Evolutionary conservation across 1,284 basidiomycete genomes (phyloP).

Genomic region (Sporisorium scitamineum): DNA sequence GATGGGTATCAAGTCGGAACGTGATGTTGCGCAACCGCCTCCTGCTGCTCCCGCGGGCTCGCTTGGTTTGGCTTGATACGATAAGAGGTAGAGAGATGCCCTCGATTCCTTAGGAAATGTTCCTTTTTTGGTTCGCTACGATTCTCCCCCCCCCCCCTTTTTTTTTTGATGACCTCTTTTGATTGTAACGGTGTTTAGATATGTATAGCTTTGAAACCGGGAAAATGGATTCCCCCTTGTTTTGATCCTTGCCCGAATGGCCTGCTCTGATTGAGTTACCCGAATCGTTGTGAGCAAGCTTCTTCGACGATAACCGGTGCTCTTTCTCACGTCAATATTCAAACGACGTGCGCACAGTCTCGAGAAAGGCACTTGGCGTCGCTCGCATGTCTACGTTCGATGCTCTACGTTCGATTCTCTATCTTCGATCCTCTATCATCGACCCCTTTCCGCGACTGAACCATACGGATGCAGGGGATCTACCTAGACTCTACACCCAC

Average conservation of each 20-base stretch:
- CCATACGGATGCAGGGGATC: too few relatives aligned
- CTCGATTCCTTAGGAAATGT: too few relatives aligned
- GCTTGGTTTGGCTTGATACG: conserved; percentile 42
- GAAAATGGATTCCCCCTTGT: conserved; percentile 21
- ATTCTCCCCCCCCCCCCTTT: too few relatives aligned
- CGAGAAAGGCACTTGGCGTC: too few relatives aligned
- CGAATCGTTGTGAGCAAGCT: too few relatives aligned
- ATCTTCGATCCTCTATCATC: too few relatives aligned
- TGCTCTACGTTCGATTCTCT: not conserved
- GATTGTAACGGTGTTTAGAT: conserved; percentile 52
- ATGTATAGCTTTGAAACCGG: conserved; percentile 22
- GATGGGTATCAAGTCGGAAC: conserved; percentile 30
- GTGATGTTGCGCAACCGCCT: conserved; percentile 25
- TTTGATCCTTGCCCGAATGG: not conserved
- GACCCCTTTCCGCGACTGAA: too few relatives aligned
- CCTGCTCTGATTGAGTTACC: not conserved
- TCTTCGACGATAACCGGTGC: too few relatives aligned
- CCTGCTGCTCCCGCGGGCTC: conserved; percentile 37
- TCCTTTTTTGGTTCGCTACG: too few relatives aligned
- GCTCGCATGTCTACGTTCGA: not conserved
- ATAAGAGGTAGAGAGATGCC: too few relatives aligned
- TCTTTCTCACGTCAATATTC: too few relatives aligned
- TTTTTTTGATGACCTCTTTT: not conserved
- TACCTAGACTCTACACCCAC: not conserved
- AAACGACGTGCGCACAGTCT: not conserved